phyloP scores from a whole-genome alignment of 2,329 filamentous ascomycete species.

The Mycosphaerella sp. region DNA sequence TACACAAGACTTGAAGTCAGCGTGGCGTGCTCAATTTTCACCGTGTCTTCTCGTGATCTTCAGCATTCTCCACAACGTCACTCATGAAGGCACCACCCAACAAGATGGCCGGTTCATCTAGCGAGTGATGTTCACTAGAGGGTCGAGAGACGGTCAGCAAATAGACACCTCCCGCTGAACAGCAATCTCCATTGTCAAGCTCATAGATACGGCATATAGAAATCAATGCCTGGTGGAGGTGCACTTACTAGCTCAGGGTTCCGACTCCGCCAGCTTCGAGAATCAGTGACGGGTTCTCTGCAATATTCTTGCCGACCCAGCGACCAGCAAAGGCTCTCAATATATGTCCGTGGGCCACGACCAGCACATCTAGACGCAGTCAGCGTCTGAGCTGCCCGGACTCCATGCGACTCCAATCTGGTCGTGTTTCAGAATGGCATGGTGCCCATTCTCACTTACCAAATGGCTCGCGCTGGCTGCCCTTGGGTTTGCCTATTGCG shows the following conservation, averaged over 20 bases:
- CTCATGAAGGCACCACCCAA: conserved; percentile 48
- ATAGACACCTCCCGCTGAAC: neutral
- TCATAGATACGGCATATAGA: neutral
- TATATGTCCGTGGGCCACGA: conserved; percentile 89
- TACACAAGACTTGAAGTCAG: neutral
- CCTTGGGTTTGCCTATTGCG: conserved; percentile 49
- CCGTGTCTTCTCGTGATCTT: conserved; percentile 18
- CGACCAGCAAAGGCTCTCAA: conserved; percentile 80
- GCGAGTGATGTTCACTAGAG: conserved; percentile 39
- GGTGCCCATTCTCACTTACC: neutral
- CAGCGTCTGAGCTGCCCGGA: neutral
- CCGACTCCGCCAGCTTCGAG: conserved; percentile 60
- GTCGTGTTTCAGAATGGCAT: neutral
- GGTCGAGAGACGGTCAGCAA: neutral
- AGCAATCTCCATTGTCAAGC: neutral
- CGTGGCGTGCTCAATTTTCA: neutral
- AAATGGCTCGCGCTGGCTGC: conserved; percentile 37
- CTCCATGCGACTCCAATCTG: neutral
- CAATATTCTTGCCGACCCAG: conserved; percentile 69
- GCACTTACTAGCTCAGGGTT: conserved; percentile 41
- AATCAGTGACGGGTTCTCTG: conserved; percentile 69
- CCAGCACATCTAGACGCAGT: conserved; percentile 53
- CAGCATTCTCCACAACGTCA: conserved; percentile 41
- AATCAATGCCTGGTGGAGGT: neutral
- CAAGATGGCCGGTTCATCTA: conserved; percentile 48